These are phyloP conservation scores for Pyronema omphalodes DNA, from an alignment of 495 filamentous ascomycete species.

Conservation along the genomic window DNA sequence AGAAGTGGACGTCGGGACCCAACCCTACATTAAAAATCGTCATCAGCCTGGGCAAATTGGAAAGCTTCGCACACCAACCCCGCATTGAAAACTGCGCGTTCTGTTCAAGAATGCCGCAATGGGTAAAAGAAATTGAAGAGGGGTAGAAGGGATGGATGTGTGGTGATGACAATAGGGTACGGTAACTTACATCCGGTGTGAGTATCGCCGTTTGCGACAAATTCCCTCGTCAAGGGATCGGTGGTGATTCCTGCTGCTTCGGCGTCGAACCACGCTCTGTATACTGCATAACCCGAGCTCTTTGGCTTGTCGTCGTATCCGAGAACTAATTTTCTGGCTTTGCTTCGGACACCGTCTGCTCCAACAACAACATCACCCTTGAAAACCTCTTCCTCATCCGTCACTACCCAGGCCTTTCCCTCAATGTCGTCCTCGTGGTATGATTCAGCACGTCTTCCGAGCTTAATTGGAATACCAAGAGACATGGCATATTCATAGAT, in stretches of 20 bases:
- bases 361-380: conserved; percentile 40
- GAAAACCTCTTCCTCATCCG: conserved; percentile 31
- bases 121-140: conserved; percentile 8
- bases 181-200: conserved; percentile 32
- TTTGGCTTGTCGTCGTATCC: conserved; percentile 45
- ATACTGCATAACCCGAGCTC: conserved; percentile 41
- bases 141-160: conserved; percentile 3
- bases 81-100: no score
- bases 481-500: conserved; percentile 38
- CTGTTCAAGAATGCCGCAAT: background rate
- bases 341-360: conserved; percentile 44
- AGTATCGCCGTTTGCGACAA: conserved; percentile 45
- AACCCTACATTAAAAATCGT: conserved; percentile 18
- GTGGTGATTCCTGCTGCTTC: conserved; percentile 34
- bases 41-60: background rate
- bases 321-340: conserved; percentile 39
- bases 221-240: conserved; percentile 40
- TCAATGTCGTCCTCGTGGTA: conserved; percentile 39
- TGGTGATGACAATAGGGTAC: background rate
- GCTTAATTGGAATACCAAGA: conserved; percentile 37
- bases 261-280: conserved; percentile 40
- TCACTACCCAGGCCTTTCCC: conserved; percentile 36
- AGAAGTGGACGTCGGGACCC: conserved; percentile 45
- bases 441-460: conserved; percentile 37
- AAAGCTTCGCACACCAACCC: no score